A percentile compares a stretch with the other conserved stretches of the same genome.
These are phyloP conservation scores for Chrysoporthe cubensis DNA, from an alignment of 2,329 filamentous ascomycete species.

Conservation along the genomic window DNA sequence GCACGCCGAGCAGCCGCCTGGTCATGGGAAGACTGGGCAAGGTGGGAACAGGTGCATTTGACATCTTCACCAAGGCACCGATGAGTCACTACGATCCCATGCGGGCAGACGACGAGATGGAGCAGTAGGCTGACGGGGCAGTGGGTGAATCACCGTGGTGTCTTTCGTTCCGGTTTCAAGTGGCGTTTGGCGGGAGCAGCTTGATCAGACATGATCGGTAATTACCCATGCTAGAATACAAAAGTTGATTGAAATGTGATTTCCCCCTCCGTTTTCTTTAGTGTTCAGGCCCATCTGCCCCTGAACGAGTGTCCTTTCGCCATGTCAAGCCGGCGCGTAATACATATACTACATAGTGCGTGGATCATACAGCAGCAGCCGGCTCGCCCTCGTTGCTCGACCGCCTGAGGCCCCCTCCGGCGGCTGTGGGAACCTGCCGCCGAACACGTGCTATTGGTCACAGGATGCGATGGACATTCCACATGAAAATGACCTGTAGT, in stretches of 20 bases:
- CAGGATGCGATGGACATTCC: not conserved
- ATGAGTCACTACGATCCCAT: constrained; percentile 50
- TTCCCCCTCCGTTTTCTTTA: not conserved
- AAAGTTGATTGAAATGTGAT: not conserved
- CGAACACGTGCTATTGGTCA: not conserved
- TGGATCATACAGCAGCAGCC: not conserved
- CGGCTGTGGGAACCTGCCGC: too few species aligned
- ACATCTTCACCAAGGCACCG: constrained; percentile 72
- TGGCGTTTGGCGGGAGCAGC: constrained; percentile 25
- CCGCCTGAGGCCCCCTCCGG: too few species aligned
- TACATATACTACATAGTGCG: too few species aligned
- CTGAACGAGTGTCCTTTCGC: too few species aligned
- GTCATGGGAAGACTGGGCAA: constrained; percentile 83
- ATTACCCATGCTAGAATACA: not conserved
- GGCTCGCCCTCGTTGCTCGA: not conserved
- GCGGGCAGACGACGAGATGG: constrained; percentile 30
- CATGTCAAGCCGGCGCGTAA: too few species aligned
- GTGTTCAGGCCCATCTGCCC: not conserved
- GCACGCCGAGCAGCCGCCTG: constrained; percentile 82
- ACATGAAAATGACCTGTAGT: not conserved
- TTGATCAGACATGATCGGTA: not conserved
- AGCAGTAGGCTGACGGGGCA: constrained; percentile 11
- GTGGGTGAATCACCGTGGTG: not conserved
- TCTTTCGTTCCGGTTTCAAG: too few species aligned
- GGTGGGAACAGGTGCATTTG: constrained; percentile 89